Base-by-base conservation (phyloP, 2,329 filamentous ascomycete species). In the Didymella arachidicola region DNA sequence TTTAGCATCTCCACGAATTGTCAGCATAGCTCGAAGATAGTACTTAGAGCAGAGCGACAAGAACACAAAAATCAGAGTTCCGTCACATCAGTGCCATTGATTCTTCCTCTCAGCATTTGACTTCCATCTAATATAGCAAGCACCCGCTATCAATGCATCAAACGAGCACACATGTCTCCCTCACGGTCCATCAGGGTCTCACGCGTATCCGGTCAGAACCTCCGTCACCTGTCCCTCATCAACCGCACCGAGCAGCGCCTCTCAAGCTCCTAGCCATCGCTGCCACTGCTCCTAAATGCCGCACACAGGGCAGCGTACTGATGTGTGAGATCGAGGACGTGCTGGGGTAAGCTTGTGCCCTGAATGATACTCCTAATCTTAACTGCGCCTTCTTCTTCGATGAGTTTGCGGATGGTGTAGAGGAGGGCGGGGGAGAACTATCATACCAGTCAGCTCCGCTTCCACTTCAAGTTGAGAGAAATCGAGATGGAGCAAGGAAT, bases 291-390 rank as follows among this genome's bases (percentile, higher is more conserved):
- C 71, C 93, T 87, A 80, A 99, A 99, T 0, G 92, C 93, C 19
- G 94, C 93, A 76, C 95, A 99, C 34, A 99, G 82, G 56, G 92
- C 92, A 19, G 94, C 95, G 75, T 99, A 99, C 75, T 97, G 91
- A 77, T 99, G 94, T 26, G 95, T 98, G 59, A 99, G 81, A 75
- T 98, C 94, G 53, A 98, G 84, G 38, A 99, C 93, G 59, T 91
- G 89, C 79, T 98, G 95, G 11, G 94, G 93, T 62, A 99, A 80
- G 76, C 91, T 97, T 2, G 94, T 98, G 1, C 94, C 93, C 79
- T 99, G 95, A 53, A 99, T 93, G 73, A 99, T 97, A 77, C 93
- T 97, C 73, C 95, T 87, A 53, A 99, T 91, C 80, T 99, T 99
- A 77, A 99, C 92, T 1, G 94, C 94, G 58, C 95, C 95, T 79